A percentile compares a stretch with the other conserved stretches of the same genome.
These are phyloP conservation scores for Rhynchospora pubera DNA, from an alignment of 176 grass and related monocot genomes.

Conservation along the genomic window DNA sequence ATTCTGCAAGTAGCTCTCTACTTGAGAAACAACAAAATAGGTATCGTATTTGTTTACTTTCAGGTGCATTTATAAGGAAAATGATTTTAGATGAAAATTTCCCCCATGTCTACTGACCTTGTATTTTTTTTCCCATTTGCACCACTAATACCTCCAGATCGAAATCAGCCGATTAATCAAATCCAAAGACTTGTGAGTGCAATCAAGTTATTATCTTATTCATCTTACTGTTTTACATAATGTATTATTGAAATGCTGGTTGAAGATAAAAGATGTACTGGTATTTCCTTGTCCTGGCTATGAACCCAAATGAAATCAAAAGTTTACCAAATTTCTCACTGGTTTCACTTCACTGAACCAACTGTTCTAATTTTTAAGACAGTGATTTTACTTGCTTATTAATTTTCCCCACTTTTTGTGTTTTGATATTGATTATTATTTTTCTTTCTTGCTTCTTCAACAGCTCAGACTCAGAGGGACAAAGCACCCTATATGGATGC, in stretches of 20 bases:
- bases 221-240: slow-evolving; percentile 3
- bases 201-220: slow-evolving; percentile 19
- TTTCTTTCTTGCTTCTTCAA: not conserved
- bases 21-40: slow-evolving; percentile 96
- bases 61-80: not conserved
- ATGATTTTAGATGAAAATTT: slow-evolving; percentile 5
- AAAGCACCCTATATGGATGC: not conserved
- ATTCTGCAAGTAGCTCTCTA: slow-evolving; percentile 80
- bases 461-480: not conserved
- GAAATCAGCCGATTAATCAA: slow-evolving; percentile 52
- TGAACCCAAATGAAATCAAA: not conserved
- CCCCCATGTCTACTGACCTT: slow-evolving; percentile 18
- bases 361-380: not conserved
- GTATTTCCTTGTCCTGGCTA: not conserved
- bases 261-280: not conserved
- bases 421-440: not conserved
- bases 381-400: not conserved
- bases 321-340: not conserved
- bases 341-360: not conserved
- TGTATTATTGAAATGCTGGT: slow-evolving; percentile 16
- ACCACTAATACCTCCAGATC: slow-evolving; percentile 64
- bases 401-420: not conserved
- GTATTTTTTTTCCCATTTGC: slow-evolving; percentile 28
- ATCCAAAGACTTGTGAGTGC: slow-evolving; percentile 90
- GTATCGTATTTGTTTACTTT: slow-evolving; percentile 27